phyloP scores from a whole-genome alignment of 352 stramenopile species.

The Globisporangium uncinulatum region DNA sequence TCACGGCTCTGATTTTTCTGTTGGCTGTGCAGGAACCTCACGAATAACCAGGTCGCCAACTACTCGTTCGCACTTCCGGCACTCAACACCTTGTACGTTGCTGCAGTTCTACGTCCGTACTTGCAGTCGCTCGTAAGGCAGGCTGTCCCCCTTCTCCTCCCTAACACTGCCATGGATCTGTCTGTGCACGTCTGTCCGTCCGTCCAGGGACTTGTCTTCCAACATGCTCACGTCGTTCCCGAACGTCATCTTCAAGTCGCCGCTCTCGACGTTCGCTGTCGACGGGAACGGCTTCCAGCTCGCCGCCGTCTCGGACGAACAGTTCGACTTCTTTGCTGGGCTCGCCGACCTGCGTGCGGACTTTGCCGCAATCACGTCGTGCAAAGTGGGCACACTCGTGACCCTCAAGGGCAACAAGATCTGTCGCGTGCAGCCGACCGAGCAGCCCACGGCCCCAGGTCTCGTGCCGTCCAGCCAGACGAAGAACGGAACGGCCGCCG shows the following conservation, averaged over 20 bases:
- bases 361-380: slow-evolving; percentile 48
- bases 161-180: not conserved
- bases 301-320: slow-evolving; percentile 32
- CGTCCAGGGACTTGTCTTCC: slow-evolving; percentile 38
- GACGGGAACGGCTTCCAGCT: slow-evolving; percentile 50
- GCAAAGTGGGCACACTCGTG: slow-evolving; percentile 35
- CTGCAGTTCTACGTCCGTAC: not conserved
- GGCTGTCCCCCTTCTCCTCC: no score
- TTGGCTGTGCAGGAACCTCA: slow-evolving; percentile 29
- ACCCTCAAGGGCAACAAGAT: slow-evolving; percentile 53
- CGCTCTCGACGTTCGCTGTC: slow-evolving; percentile 43
- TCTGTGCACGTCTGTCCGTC: not conserved
- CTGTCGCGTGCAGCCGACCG: slow-evolving; percentile 34
- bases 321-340: slow-evolving; percentile 69
- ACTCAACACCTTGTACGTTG: slow-evolving; percentile 36
- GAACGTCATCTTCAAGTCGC: slow-evolving; percentile 39
- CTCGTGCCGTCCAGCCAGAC: slow-evolving; percentile 1
- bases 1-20: not conserved
- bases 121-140: no score
- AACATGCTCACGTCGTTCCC: slow-evolving; percentile 47
- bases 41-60: slow-evolving; percentile 31
- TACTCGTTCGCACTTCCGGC: slow-evolving; percentile 34
- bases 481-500: slow-evolving; percentile 15
- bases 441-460: slow-evolving; percentile 24
- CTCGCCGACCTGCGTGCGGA: slow-evolving; percentile 44